Base-by-base conservation (phyloP, 306 rosid genomes). In the Cyamopsis tetragonoloba region DNA sequence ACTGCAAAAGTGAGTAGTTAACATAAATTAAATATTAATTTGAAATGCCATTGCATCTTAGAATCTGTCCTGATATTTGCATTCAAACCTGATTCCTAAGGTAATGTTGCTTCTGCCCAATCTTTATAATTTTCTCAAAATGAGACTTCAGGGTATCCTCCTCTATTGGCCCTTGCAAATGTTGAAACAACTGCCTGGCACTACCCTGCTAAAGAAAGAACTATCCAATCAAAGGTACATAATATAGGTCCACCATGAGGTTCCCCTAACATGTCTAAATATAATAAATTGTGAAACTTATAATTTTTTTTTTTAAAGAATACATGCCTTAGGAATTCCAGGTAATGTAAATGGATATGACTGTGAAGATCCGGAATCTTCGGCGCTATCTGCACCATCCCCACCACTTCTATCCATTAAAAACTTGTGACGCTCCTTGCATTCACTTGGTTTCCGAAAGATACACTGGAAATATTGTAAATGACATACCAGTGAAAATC, bases 321-420 rank as follows among this genome's bases (percentile, higher is more conserved):
- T 42, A 54, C 84, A 75, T 84, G 89, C 96, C 96, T 90, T 85
- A 1, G 96, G 96, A 77, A 87, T 90, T 50, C 96, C 95, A 2
- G 89, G 95, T 57, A 90, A 68, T 1, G 95, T 85, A 57, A 89
- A 87, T 30, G 95, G 89, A 80, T 87, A 90, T 47, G 96, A 81
- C 71, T 87, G 95, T 58, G 96, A 87, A 68, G 95, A 85, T 60
- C 89, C 96, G 13, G 95, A 90, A 80, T 90, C 96, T 83, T 90
- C 96, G 48, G 91, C 96, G 60, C 96, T 90, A 50, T 90, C 96
- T 32, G 87, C 96, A 59, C 88, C 95, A 78, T 90, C 96, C 73
- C 88, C 91, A 57, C 85, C 51, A 51, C 64, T 78, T 80, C 81
- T 82, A 64, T 90, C 95, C 95, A 90, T 90, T 47, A 90, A 80